phyloP scores from a whole-genome alignment of 257 asterid species.

The Verbena officinalis region DNA sequence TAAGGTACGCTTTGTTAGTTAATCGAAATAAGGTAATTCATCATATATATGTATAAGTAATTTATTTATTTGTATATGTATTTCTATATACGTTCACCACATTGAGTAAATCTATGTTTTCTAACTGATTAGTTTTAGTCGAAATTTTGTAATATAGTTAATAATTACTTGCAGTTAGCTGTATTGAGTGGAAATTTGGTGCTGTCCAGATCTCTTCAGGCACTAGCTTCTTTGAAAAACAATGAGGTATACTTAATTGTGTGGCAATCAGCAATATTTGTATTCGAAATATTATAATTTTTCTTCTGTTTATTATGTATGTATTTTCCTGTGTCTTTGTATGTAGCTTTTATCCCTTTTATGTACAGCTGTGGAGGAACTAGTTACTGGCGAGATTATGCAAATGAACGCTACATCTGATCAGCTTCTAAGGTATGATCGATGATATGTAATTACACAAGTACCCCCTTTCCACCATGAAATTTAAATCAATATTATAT shows the following conservation, averaged over 20 bases:
- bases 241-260: not conserved
- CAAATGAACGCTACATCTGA: not conserved
- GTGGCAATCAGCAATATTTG: not conserved
- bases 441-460: no score
- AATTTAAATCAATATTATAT: no score
- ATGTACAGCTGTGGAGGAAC: not conserved
- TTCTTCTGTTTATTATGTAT: no score
- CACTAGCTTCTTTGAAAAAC: conserved; percentile 1
- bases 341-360: not conserved
- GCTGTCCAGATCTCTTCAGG: not conserved
- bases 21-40: no score
- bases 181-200: not conserved
- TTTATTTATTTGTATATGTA: no score
- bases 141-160: no score
- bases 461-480: no score
- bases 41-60: no score
- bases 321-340: not conserved
- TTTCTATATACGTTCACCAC: no score
- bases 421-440: not conserved
- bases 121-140: no score
- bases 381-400: not conserved
- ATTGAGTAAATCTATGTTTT: not conserved
- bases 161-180: not conserved
- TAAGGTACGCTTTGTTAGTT: no score
- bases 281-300: no score